phyloP scores from a whole-genome alignment of 2,329 filamentous ascomycete species.

The Lachnellula arida region DNA sequence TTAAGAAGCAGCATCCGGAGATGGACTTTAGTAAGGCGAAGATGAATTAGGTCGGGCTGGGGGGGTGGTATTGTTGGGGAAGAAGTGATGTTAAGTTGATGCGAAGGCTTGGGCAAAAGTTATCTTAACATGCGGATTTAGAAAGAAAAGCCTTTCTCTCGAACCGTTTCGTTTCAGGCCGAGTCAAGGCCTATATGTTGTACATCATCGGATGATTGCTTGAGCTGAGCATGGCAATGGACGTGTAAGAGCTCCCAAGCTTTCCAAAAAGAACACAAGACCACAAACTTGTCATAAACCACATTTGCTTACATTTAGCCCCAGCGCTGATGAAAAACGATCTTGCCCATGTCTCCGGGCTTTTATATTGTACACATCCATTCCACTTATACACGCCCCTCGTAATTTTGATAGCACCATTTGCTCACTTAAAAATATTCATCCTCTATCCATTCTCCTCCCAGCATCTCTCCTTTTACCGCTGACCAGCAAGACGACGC shows the following conservation, averaged over 20 bases:
- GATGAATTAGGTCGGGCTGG: slow-evolving; percentile 44
- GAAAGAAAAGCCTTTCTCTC: too few relatives aligned
- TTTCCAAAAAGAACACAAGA: too few relatives aligned
- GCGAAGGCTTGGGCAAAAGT: neutral
- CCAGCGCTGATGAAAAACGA: too few relatives aligned
- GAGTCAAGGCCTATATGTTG: too few relatives aligned
- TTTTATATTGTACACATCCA: slow-evolving; percentile 12
- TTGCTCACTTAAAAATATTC: neutral
- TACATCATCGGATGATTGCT: too few relatives aligned
- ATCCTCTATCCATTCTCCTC: neutral
- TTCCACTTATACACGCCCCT: slow-evolving; percentile 6
- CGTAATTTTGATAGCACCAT: slow-evolving; percentile 15
- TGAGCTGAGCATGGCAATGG: too few relatives aligned
- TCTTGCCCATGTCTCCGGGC: too few relatives aligned
- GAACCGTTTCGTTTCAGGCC: too few relatives aligned
- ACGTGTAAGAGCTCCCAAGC: too few relatives aligned
- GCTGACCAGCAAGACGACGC: slow-evolving; percentile 64
- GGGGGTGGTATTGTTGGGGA: neutral
- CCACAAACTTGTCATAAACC: too few relatives aligned
- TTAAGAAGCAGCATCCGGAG: slow-evolving; percentile 65
- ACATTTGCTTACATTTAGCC: too few relatives aligned
- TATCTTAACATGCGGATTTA: too few relatives aligned
- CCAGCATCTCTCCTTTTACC: slow-evolving; percentile 14
- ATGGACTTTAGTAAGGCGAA: slow-evolving; percentile 70
- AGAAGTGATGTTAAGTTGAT: neutral